Conservation (phyloP, 805 yeast genomes). For the Kodamaea leandrae region DNA sequence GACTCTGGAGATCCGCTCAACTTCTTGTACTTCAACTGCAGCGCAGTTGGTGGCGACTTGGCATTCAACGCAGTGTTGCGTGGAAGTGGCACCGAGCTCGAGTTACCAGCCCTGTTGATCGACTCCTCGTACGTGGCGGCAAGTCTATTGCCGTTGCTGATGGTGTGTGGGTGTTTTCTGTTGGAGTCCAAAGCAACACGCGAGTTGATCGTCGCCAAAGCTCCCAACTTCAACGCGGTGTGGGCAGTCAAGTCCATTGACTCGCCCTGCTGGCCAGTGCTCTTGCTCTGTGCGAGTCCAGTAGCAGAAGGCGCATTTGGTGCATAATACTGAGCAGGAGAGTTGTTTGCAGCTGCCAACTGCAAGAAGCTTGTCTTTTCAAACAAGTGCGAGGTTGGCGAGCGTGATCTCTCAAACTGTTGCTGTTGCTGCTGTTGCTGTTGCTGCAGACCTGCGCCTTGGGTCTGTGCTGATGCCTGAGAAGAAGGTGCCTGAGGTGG, state of each 20-base stretch:
- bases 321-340: slow-evolving; percentile 12
- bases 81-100: slow-evolving; percentile 35
- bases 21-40: slow-evolving; percentile 10
- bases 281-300: slow-evolving; percentile 10
- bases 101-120: slow-evolving; percentile 35
- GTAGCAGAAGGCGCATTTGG: slow-evolving; percentile 11
- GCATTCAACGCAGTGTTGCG: slow-evolving; percentile 18
- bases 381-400: slow-evolving; percentile 42
- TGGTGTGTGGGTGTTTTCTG: slow-evolving; percentile 26
- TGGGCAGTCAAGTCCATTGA: slow-evolving; percentile 29
- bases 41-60: slow-evolving; percentile 10
- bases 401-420: slow-evolving; percentile 32
- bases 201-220: slow-evolving; percentile 61
- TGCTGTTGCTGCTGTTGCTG: slow-evolving; percentile 23
- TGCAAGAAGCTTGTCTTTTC: slow-evolving; percentile 46
- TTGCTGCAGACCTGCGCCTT: slow-evolving; percentile 20
- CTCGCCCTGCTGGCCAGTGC: slow-evolving; percentile 9
- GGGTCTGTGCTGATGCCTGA: slow-evolving; percentile 16
- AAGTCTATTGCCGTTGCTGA: slow-evolving; percentile 15
- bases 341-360: slow-evolving; percentile 24
- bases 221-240: slow-evolving; percentile 59
- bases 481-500: slow-evolving; percentile 12
- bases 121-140: slow-evolving; percentile 29
- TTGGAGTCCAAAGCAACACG: slow-evolving; percentile 48
- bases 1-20: slow-evolving; percentile 6